phyloP scores from a whole-genome alignment of 179 eudicot species.

The Carnegiea gigantea region DNA sequence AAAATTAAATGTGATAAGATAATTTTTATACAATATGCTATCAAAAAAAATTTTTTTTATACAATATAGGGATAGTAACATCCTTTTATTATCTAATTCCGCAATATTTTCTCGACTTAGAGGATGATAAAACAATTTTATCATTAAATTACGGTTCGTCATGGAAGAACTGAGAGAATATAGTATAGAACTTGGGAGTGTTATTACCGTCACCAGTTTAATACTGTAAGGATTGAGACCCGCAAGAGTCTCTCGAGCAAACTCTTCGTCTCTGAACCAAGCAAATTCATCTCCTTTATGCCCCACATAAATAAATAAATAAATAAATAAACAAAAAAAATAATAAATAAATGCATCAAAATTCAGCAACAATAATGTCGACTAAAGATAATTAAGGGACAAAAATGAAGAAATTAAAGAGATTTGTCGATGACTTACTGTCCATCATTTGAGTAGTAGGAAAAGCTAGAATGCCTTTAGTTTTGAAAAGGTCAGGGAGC shows the following conservation, averaged over 20 bases:
- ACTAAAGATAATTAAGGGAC: background rate
- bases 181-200: background rate
- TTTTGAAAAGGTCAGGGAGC: slow-evolving; percentile 47
- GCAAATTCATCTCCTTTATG: slow-evolving; percentile 42
- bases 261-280: slow-evolving; percentile 49
- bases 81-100: no score
- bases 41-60: no score
- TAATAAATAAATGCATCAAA: background rate
- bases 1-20: no score
- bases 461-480: slow-evolving; percentile 15
- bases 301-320: background rate
- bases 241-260: slow-evolving; percentile 47
- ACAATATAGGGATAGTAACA: no score
- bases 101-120: no score
- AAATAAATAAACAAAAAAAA: background rate
- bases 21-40: no score
- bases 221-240: slow-evolving; percentile 46
- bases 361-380: background rate
- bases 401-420: background rate
- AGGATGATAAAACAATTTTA: no score
- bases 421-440: slow-evolving; percentile 13
- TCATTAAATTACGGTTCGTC: no score
- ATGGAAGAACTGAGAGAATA: no score
- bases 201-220: slow-evolving; percentile 30
- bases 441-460: slow-evolving; percentile 23